A percentile compares a stretch with the other conserved stretches of the same genome.
These are phyloP conservation scores for Aspergillus conjunctus DNA, from an alignment of 495 filamentous ascomycete species.

Conservation along the genomic window DNA sequence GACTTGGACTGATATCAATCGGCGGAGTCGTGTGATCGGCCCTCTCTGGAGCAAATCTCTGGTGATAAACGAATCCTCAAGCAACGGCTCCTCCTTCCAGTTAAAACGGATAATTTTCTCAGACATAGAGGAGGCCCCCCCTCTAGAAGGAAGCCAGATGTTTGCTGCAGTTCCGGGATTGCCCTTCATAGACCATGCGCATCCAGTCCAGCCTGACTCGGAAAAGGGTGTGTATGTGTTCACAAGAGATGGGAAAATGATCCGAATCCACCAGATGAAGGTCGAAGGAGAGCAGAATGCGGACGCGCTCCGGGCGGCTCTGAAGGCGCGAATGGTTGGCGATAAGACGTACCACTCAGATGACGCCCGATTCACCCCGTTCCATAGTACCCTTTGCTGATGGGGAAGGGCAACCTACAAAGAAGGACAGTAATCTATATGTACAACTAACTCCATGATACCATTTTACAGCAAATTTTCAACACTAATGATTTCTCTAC, in stretches of 20 bases:
- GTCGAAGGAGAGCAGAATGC: conserved; percentile 45
- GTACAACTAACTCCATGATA: conserved; percentile 29
- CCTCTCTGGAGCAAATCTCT: conserved; percentile 55
- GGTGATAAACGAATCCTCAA: conserved; percentile 25
- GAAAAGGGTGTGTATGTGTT: conserved; percentile 42
- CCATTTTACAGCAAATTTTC: conserved; percentile 12
- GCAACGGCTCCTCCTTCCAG: conserved; percentile 29
- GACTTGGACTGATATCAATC: conserved; percentile 48
- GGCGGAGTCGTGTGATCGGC: conserved; percentile 54
- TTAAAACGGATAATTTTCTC: conserved; percentile 45
- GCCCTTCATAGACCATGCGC: conserved; percentile 39
- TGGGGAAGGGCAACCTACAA: not conserved
- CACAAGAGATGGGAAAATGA: conserved; percentile 38
- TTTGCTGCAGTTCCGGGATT: conserved; percentile 40
- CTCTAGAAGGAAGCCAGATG: conserved; percentile 30
- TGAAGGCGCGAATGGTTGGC: conserved; percentile 47
- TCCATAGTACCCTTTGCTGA: conserved; percentile 43
- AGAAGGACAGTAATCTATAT: conserved; percentile 16
- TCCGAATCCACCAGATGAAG: conserved; percentile 46
- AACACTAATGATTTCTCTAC: not conserved
- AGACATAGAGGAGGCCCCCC: conserved; percentile 40
- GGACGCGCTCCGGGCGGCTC: conserved; percentile 43
- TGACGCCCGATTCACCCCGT: conserved; percentile 36
- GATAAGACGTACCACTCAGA: conserved; percentile 34
- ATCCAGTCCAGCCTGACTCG: conserved; percentile 32